phyloP scores from a whole-genome alignment of 2,329 filamentous ascomycete species.

The Microcyclospora pomicola region DNA sequence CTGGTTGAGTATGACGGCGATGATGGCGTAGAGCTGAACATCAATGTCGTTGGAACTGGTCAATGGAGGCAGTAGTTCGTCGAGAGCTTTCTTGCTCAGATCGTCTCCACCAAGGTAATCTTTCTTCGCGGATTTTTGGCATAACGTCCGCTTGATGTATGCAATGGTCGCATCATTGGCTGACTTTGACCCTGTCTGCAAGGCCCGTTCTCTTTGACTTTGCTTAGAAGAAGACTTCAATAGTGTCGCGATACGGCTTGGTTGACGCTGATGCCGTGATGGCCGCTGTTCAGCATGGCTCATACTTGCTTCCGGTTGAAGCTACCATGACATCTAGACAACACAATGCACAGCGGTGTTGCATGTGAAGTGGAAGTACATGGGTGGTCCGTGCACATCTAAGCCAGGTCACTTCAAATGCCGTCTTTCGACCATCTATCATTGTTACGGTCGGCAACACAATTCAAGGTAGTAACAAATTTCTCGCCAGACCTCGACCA shows the following conservation, averaged over 20 bases:
- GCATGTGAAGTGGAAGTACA: too few relatives aligned
- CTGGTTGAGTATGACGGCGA: constrained; percentile 78
- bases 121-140: constrained; percentile 22
- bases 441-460: too few relatives aligned
- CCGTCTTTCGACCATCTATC: too few relatives aligned
- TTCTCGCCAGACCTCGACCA: too few relatives aligned
- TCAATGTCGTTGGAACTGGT: constrained; percentile 93
- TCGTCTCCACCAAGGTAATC: background rate
- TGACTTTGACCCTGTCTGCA: background rate
- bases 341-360: too few relatives aligned
- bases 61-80: constrained; percentile 74
- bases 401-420: too few relatives aligned
- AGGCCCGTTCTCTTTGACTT: constrained; percentile 1
- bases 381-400: too few relatives aligned
- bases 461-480: too few relatives aligned
- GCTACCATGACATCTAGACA: too few relatives aligned
- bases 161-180: constrained; percentile 63
- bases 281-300: constrained; percentile 1
- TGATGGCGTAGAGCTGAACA: constrained; percentile 79
- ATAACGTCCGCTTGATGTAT: constrained; percentile 73
- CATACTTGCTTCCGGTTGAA: too few relatives aligned
- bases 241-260: constrained; percentile 2
- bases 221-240: background rate
- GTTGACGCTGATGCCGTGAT: constrained; percentile 3
- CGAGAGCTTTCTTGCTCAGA: constrained; percentile 42